Conservation (phyloP, 495 filamentous ascomycete species). For the Pyronema omphalodes region DNA sequence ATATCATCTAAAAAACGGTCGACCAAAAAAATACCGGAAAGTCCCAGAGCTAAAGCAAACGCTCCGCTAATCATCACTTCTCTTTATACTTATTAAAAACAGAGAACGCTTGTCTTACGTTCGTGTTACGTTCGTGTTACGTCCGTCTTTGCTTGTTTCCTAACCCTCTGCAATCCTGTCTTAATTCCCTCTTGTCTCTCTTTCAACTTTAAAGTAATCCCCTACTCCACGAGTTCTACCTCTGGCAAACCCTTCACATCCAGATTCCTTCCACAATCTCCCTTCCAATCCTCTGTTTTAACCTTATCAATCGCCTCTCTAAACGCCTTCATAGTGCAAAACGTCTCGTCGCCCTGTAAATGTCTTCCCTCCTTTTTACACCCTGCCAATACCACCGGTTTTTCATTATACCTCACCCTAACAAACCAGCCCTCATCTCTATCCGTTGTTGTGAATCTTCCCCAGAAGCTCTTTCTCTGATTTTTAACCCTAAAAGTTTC, state of each 20-base stretch:
- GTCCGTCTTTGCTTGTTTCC: too few species aligned
- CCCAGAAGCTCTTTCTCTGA: slow-evolving; percentile 1
- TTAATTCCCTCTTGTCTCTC: too few species aligned
- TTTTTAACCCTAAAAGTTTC: slow-evolving; percentile 56
- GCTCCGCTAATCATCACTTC: too few species aligned
- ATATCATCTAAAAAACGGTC: too few species aligned
- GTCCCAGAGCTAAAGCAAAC: too few species aligned
- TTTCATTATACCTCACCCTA: slow-evolving; percentile 85
- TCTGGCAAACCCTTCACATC: slow-evolving; percentile 36
- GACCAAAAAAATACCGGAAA: too few species aligned
- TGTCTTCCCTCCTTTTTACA: slow-evolving; percentile 65
- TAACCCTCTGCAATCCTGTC: too few species aligned
- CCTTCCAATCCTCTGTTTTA: slow-evolving; percentile 62
- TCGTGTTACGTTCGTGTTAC: too few species aligned
- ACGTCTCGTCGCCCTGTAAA: slow-evolving; percentile 69
- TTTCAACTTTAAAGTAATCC: background rate
- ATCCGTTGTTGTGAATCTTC: slow-evolving; percentile 1
- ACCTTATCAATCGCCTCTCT: slow-evolving; percentile 82
- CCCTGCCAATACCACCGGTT: slow-evolving; percentile 58
- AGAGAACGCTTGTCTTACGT: too few species aligned
- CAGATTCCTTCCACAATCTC: slow-evolving; percentile 50
- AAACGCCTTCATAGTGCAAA: slow-evolving; percentile 87
- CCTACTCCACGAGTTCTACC: slow-evolving; percentile 36
- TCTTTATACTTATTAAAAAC: too few species aligned
- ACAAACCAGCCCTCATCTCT: slow-evolving; percentile 58